These are phyloP conservation scores for Globisporangium rhizosaccharum DNA, from an alignment of 352 stramenopile genomes.

Conservation along the genomic window DNA sequence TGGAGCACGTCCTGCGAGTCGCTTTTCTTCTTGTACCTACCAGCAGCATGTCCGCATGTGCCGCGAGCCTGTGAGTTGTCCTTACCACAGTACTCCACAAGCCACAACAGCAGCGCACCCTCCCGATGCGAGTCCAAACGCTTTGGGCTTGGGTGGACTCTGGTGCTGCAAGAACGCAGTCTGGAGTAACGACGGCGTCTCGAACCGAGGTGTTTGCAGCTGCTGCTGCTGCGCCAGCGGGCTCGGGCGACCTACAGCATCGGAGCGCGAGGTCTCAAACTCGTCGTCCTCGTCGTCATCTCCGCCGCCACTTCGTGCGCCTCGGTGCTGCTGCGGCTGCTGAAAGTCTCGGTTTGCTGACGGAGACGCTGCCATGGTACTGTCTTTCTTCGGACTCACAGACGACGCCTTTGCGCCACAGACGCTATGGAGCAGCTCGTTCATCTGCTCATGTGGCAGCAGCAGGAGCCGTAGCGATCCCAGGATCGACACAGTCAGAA, in stretches of 20 bases:
- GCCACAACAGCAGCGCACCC: slow-evolving; percentile 20
- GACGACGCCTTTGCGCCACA: slow-evolving; percentile 25
- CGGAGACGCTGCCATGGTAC: slow-evolving; percentile 1
- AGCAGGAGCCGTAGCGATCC: no score
- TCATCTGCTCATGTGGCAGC: slow-evolving; percentile 28
- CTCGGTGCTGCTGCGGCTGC: neutral
- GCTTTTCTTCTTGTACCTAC: slow-evolving; percentile 51
- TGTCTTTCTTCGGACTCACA: slow-evolving; percentile 21
- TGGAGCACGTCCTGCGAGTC: slow-evolving; percentile 45
- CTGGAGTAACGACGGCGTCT: slow-evolving; percentile 45
- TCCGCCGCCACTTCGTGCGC: slow-evolving; percentile 13
- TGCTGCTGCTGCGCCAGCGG: neutral
- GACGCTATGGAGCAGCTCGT: slow-evolving; percentile 46
- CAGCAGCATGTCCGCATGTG: neutral
- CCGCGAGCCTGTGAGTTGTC: neutral
- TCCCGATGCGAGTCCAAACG: slow-evolving; percentile 43
- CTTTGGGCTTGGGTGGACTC: slow-evolving; percentile 46
- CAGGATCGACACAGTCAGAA: neutral
- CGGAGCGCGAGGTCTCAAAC: slow-evolving; percentile 8
- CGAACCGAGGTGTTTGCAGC: slow-evolving; percentile 14
- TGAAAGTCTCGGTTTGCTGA: slow-evolving; percentile 10
- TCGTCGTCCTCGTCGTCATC: slow-evolving; percentile 3
- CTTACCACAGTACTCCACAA: neutral
- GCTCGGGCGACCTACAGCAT: slow-evolving; percentile 9
- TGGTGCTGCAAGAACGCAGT: slow-evolving; percentile 54